These are phyloP conservation scores for Alternaria rosae DNA, from an alignment of 2,329 filamentous ascomycete species.

Conservation along the genomic window DNA sequence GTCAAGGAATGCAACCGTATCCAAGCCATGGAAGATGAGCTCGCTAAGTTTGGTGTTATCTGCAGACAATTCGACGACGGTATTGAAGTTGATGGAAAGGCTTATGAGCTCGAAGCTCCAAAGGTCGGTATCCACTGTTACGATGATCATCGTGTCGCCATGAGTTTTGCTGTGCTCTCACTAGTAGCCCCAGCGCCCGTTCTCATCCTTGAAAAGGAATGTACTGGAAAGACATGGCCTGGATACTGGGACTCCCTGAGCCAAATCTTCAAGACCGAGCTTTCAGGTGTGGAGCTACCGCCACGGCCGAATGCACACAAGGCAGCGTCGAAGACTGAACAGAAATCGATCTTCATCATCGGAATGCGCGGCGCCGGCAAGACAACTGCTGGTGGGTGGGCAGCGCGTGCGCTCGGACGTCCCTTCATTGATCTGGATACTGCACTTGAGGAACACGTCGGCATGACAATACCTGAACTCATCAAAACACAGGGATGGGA, in stretches of 20 bases:
- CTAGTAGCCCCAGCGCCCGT: slow-evolving; percentile 74
- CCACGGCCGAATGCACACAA: slow-evolving; percentile 46
- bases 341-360: slow-evolving; percentile 87
- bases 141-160: slow-evolving; percentile 96
- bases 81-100: slow-evolving; percentile 74
- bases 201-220: slow-evolving; percentile 86
- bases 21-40: slow-evolving; percentile 90
- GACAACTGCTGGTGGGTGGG: slow-evolving; percentile 90
- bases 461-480: slow-evolving; percentile 84
- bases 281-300: slow-evolving; percentile 74
- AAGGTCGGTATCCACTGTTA: slow-evolving; percentile 84
- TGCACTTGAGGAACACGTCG: slow-evolving; percentile 78
- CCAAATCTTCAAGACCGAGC: slow-evolving; percentile 75
- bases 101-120: slow-evolving; percentile 59
- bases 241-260: slow-evolving; percentile 96
- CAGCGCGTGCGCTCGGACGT: slow-evolving; percentile 75
- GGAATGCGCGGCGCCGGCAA: slow-evolving; percentile 98
- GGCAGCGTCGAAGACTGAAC: slow-evolving; percentile 33
- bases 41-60: slow-evolving; percentile 89
- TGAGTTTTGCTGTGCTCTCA: slow-evolving; percentile 95
- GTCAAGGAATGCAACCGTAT: slow-evolving; percentile 99
- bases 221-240: slow-evolving; percentile 97
- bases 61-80: slow-evolving; percentile 92
- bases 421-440: slow-evolving; percentile 87
- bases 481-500: slow-evolving; percentile 84